A percentile compares a stretch with the other conserved stretches of the same genome.
phyloP scores from a whole-genome alignment of 495 filamentous ascomycete species.

The Cetradonia linearis region DNA sequence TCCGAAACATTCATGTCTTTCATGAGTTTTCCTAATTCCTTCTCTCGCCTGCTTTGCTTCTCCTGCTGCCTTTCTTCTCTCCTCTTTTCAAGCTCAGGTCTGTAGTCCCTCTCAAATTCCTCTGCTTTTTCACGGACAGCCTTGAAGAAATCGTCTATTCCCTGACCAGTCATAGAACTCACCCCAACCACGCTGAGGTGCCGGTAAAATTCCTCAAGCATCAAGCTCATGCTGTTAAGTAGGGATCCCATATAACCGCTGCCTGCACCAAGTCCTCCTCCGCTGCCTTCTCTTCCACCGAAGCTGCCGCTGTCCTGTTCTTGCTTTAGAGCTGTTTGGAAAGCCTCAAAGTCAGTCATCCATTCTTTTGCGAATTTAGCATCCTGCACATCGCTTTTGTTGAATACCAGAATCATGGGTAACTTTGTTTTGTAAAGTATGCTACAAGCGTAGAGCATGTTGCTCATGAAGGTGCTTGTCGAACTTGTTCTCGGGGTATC shows the following conservation, averaged over 20 bases:
- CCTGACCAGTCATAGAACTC: slow-evolving; percentile 83
- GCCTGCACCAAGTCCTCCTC: slow-evolving; percentile 50
- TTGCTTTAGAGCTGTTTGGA: slow-evolving; percentile 70
- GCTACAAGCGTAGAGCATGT: slow-evolving; percentile 97
- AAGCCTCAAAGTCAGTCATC: slow-evolving; percentile 98
- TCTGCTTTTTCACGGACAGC: slow-evolving; percentile 75
- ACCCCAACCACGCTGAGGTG: slow-evolving; percentile 88
- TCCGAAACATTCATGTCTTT: slow-evolving; percentile 75
- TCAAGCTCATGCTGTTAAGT: slow-evolving; percentile 92
- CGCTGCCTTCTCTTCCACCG: slow-evolving; percentile 60
- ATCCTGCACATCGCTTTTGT: slow-evolving; percentile 93
- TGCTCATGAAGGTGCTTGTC: slow-evolving; percentile 96
- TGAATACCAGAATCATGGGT: slow-evolving; percentile 97
- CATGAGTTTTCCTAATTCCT: slow-evolving; percentile 86
- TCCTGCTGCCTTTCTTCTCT: slow-evolving; percentile 62
- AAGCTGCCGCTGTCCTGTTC: slow-evolving; percentile 74
- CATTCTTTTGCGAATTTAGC: slow-evolving; percentile 91
- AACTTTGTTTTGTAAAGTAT: slow-evolving; percentile 98
- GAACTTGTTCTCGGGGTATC: slow-evolving; percentile 88
- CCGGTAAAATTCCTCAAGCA: slow-evolving; percentile 96
- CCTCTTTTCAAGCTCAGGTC: slow-evolving; percentile 77
- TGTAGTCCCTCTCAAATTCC: slow-evolving; percentile 88
- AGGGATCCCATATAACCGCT: slow-evolving; percentile 96
- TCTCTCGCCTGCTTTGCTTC: slow-evolving; percentile 57
- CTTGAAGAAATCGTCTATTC: slow-evolving; percentile 85